phyloP scores from a whole-genome alignment of 176 grass and related monocot species.

The Leersia perrieri region DNA sequence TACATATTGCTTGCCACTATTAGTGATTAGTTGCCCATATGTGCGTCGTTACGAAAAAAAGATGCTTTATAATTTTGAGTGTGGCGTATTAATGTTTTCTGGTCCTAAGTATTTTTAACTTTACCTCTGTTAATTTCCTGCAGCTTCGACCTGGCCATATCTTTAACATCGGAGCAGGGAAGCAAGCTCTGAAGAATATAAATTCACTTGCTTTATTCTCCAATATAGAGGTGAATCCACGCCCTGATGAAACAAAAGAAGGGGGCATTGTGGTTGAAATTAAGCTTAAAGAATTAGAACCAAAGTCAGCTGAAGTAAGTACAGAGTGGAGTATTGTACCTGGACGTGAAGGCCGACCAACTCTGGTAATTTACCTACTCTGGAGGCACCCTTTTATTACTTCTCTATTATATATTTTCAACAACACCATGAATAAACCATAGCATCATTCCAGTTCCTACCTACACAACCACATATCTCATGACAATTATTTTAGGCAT shows the following conservation, averaged over 20 bases:
- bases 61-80: not conserved
- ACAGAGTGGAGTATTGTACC: constrained; percentile 94
- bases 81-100: not conserved
- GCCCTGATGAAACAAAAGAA: constrained; percentile 89
- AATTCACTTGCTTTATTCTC: constrained; percentile 93
- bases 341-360: constrained; percentile 75
- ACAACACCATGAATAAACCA: not conserved
- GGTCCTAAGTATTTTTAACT: constrained; percentile 14
- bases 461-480: constrained; percentile 19
- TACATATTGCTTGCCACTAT: not conserved
- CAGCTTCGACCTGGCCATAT: constrained; percentile 91
- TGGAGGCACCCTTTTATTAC: not conserved
- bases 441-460: not conserved
- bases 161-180: constrained; percentile 93
- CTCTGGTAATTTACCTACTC: constrained; percentile 56
- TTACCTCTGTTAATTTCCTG: constrained; percentile 14
- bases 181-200: constrained; percentile 94
- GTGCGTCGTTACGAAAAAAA: not conserved
- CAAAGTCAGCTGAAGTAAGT: constrained; percentile 94
- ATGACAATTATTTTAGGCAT: constrained; percentile 53
- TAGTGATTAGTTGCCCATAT: not conserved
- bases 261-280: constrained; percentile 97
- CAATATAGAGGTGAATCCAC: constrained; percentile 92
- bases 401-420: not conserved
- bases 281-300: constrained; percentile 91